Base-by-base conservation (phyloP, 495 filamentous ascomycete species). In the Rusavskia elegans region DNA sequence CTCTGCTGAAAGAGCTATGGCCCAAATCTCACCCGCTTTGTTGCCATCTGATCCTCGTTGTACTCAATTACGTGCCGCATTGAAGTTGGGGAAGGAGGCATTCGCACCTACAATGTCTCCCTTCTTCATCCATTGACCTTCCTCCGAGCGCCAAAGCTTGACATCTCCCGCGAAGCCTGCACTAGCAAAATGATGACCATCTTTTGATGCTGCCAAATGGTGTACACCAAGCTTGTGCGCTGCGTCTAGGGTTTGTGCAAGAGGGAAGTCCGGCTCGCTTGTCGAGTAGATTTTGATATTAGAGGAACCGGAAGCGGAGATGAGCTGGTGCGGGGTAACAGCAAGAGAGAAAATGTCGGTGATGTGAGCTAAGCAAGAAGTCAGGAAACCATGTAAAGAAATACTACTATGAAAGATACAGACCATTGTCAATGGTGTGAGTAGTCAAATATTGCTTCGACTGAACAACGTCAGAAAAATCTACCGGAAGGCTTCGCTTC, bases 391-490 rank as follows among this genome's bases (percentile, higher is more conserved):
- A n/a, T n/a, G 21, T 25, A 51, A 39, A 44, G 40, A 45, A 20
- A 16, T 23, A 35, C 36, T 30, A 29, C 32, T 45, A 2, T 17
- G 9, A 11, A 37, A 40, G 51, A 25, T 13, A 57, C 72, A 59
- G 63, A 87, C 88, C 87, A 74, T 88, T 76, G 63, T 94, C 86
- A 63, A 92, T 76, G 13, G 89, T 89, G 69, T 94, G 87, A 53
- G 81, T 82, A 52, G 88, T 88, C 36, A 98, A 79, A 64, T 95
- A 97, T 84, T 96, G 93, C 71, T 95, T 95, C 51, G 92, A 97
- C 93, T 98, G 59, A 14, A 25, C 13, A 50, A 2, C 41, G 20
- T 55, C 16, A 55, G 35, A 14, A 35, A 35, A 11, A 27, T 27
- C 25, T 27, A 27, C 3, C 0, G 25, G 32, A 35, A 6, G 0